Evolutionary conservation across 139 green algal species (phyloP), one percentile per base, ranked within the genome.

Genomic region (Asterochloris sp.): DNA sequence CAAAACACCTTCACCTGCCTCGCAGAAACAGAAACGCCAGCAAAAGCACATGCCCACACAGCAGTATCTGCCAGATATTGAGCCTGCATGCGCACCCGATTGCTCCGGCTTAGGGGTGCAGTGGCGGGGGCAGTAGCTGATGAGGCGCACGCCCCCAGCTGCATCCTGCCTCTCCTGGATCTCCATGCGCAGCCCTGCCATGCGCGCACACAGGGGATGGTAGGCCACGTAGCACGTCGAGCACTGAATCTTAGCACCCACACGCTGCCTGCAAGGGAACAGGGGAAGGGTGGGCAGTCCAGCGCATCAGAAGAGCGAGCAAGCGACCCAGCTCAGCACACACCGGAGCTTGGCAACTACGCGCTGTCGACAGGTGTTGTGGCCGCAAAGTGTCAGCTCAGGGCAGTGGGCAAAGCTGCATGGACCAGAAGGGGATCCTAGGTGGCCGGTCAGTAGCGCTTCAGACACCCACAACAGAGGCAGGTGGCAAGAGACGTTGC

Each of bases 221-320:
- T 93, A 98, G 12, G 95, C 91, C 12, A 88, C 80, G 88, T 95
- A 98, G 91, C 96, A 98, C 29, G 79, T 78, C 62, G 82, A 82
- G 89, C 96, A 98, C 89, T 98, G 96, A 14, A 98, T 93, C 88
- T 98, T 98, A 78, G 94, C 95, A n/a, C 96, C 96, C 87, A 94
- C 89, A 23, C 91, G 89, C 88, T 96, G 92, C 78, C 83, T 86
- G 78, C 12, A 60, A 47, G 26, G 76, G 63, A 82, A 2, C 38
- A 54, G 38, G 38, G 38, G 4, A 6, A 54, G 38, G 38, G 6
- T 54, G 38, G 38, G 4, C 38, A 54, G 38, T 54, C 38, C 38
- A 54, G 38, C 38, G 6, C 38, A 54, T 54, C 38, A 54, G 6
- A 54, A 2, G 38, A 54, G 38, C 38, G 38, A 6, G 38, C 38